phyloP scores from a whole-genome alignment of 1,139 yeast species.

The Insectozyma bohioensis region DNA sequence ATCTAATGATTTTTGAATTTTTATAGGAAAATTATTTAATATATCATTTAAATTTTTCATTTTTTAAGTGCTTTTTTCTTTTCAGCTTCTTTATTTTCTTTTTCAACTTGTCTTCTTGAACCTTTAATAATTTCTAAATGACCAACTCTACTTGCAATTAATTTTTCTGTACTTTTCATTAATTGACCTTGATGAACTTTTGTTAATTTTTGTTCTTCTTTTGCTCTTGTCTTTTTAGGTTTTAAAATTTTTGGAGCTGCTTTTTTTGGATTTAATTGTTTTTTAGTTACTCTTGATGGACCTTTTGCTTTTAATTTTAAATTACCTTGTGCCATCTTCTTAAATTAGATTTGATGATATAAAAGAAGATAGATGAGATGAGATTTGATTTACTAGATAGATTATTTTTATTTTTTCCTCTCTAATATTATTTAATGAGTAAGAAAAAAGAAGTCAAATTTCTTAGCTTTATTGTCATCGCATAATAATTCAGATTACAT shows the following conservation, averaged over 20 bases:
- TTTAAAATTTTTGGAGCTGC: slow-evolving; percentile 75
- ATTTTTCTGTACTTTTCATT: slow-evolving; percentile 74
- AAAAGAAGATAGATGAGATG: slow-evolving; percentile 7
- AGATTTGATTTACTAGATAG: too few species aligned
- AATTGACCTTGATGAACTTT: slow-evolving; percentile 69
- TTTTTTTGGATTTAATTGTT: slow-evolving; percentile 56
- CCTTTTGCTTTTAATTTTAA: slow-evolving; percentile 48
- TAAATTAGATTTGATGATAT: too few species aligned
- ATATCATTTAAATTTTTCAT: slow-evolving; percentile 15
- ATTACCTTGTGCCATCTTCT: slow-evolving; percentile 57
- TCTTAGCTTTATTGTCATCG: too few species aligned
- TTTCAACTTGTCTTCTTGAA: slow-evolving; percentile 81
- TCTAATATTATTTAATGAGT: too few species aligned
- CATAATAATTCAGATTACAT: too few species aligned
- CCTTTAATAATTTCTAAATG: slow-evolving; percentile 91
- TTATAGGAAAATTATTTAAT: slow-evolving; percentile 16
- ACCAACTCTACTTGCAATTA: slow-evolving; percentile 90
- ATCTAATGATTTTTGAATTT: background rate
- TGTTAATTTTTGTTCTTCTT: slow-evolving; percentile 47
- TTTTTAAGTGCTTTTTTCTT: slow-evolving; percentile 15
- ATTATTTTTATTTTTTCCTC: too few species aligned
- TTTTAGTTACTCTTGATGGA: slow-evolving; percentile 52
- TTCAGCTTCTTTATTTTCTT: slow-evolving; percentile 37
- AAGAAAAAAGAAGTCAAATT: slow-evolving; percentile 6
- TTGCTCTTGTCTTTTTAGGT: slow-evolving; percentile 59